Evolutionary conservation across 352 stramenopile genomes (phyloP).

Genomic region (Phytophthora pini): DNA sequence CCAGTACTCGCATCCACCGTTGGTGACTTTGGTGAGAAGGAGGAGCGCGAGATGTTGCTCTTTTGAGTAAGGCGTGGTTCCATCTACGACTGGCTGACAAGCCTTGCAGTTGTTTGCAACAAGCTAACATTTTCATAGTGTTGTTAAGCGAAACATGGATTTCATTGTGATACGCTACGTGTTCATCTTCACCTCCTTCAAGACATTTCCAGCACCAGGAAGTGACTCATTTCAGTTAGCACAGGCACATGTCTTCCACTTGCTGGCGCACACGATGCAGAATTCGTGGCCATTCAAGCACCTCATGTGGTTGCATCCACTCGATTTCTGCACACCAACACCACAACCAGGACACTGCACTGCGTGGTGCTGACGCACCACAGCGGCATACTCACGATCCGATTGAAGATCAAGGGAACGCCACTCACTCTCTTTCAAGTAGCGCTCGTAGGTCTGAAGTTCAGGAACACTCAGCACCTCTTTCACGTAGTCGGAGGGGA

Average conservation of each 20-base stretch:
- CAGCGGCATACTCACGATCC: conserved; percentile 64
- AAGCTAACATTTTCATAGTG: neutral
- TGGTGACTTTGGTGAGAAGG: conserved; percentile 34
- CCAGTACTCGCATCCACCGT: conserved; percentile 47
- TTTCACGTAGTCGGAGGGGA: conserved; percentile 65
- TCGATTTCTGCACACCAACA: conserved; percentile 58
- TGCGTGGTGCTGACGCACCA: conserved; percentile 38
- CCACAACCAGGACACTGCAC: conserved; percentile 79
- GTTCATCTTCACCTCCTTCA: neutral
- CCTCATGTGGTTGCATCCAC: conserved; percentile 64
- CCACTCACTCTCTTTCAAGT: conserved; percentile 64
- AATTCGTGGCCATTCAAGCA: conserved; percentile 74
- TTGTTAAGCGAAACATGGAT: too few relatives aligned
- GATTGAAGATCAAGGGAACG: conserved; percentile 49
- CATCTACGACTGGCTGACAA: too few relatives aligned
- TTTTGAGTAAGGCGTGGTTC: conserved; percentile 21
- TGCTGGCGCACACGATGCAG: conserved; percentile 49
- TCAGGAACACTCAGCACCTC: conserved; percentile 42
- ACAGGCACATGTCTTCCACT: conserved; percentile 56
- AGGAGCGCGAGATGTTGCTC: conserved; percentile 37
- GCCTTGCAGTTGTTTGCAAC: neutral
- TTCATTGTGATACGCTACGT: conserved; percentile 3
- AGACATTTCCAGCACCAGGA: neutral
- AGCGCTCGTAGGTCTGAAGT: conserved; percentile 55
- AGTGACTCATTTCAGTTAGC: conserved; percentile 5